Evolutionary conservation across 768 basidiomycete genomes (phyloP), one percentile per base, ranked within the genome.

Genomic region (Amanita brunnescens): DNA sequence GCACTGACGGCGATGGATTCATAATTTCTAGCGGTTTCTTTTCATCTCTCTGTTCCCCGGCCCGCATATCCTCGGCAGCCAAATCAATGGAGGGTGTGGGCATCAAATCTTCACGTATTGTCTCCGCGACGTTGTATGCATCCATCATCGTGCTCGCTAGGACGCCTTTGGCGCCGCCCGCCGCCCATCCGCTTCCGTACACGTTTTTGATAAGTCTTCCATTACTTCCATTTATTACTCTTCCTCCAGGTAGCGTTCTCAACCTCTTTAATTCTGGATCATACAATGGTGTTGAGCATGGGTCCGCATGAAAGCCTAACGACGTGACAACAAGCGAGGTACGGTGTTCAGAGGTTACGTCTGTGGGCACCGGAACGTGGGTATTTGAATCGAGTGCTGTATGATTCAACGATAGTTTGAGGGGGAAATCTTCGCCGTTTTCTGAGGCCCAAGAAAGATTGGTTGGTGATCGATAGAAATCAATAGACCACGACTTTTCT

Each of bases 121-220:
- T 70, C 34, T 87, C 81, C 2, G 89, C 85, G 2, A 90, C 81
- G 2, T 76, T 74, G 61, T 92, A 91, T 18, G 94, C 89, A 62
- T 96, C 78, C 66, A 91, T 81, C 92, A 99, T 92, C 30, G 96
- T 96, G 2, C 84, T 75, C 1, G 91, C 93, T 40, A 98, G 74
- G 10, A 98, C 93, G 8, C 94, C 94, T 47, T 80, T 84, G 0
- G 96, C 93, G 32, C 95, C 95, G 2, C 79, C 82, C 2, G 91
- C 85, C 2, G 91, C 85, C 96, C 96, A 99, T 8, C 95, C 95
- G 1, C 89, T 85, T 1, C 91, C 86, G 62, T 96, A 99, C n/a
- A 94, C 50, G 41, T 42, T 42, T 29, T 51, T 44, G 6, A 51
- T 10, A 1, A 50, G 18, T 32, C 14, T 42, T 30, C 7, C 37